A percentile compares a stretch with the other conserved stretches of the same genome.
phyloP scores from a whole-genome alignment of 2,329 filamentous ascomycete species.

The Colletotrichum shisoi region DNA sequence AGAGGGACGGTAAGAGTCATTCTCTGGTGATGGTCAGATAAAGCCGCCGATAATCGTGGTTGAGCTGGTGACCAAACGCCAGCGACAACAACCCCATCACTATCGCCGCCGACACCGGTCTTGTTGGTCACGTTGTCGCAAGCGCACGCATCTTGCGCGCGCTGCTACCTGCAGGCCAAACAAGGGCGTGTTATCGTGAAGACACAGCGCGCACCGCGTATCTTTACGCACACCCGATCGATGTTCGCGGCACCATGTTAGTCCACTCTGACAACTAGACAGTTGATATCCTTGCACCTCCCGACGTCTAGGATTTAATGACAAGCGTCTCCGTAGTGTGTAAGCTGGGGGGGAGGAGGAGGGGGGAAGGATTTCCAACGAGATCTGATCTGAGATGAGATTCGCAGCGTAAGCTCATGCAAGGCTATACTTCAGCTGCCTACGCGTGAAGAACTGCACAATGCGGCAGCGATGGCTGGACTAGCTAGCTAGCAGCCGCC shows the following conservation, averaged over 20 bases:
- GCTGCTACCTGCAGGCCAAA: constrained; percentile 4
- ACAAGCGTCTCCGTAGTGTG: background rate
- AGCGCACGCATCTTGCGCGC: constrained; percentile 1
- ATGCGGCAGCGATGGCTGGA: background rate
- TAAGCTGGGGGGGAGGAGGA: background rate
- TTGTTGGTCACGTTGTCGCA: too few relatives aligned
- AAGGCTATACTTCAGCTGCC: constrained; percentile 30
- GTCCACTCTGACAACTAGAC: background rate
- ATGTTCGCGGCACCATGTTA: constrained; percentile 6
- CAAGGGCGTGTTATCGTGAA: constrained; percentile 9
- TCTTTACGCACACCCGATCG: background rate
- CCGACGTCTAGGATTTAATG: constrained; percentile 6
- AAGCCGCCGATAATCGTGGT: constrained; percentile 1
- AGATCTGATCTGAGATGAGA: constrained; percentile 31
- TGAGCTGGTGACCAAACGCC: constrained; percentile 1
- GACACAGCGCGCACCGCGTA: background rate
- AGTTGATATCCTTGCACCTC: background rate
- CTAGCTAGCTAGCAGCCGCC: background rate
- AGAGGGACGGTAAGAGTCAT: constrained; percentile 13
- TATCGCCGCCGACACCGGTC: constrained; percentile 10
- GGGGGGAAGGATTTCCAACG: background rate
- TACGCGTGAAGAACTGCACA: constrained; percentile 34
- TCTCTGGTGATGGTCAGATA: background rate
- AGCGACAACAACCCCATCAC: background rate
- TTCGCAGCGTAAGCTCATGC: constrained; percentile 33